Conservation (phyloP, 23 red algal genomes). For the Agarophyton chilense region DNA sequence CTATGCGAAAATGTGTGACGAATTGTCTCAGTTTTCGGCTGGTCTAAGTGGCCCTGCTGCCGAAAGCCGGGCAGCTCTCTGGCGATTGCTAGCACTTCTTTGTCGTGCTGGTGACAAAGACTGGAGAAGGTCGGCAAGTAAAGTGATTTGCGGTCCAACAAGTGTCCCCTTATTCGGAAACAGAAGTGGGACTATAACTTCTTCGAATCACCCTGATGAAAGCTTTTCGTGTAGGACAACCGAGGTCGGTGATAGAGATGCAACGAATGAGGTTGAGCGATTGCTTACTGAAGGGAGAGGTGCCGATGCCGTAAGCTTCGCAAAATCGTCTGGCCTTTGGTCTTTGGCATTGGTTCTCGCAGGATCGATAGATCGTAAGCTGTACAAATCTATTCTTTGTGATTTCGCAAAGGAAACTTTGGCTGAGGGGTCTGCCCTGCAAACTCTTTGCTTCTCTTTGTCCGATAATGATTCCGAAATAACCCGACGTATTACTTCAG, state of each 20-base stretch:
- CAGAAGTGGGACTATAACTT: background rate
- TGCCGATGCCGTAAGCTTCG: conserved; percentile 23
- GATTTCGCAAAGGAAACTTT: conserved; percentile 34
- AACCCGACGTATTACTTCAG: conserved; percentile 22
- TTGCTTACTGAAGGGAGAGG: conserved; percentile 38
- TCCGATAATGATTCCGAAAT: conserved; percentile 60
- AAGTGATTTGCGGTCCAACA: conserved; percentile 36
- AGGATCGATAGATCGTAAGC: conserved; percentile 2
- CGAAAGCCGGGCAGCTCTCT: conserved; percentile 45
- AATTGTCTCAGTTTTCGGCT: conserved; percentile 19
- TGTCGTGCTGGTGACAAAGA: conserved; percentile 7
- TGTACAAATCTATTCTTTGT: conserved; percentile 23
- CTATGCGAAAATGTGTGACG: conserved; percentile 56
- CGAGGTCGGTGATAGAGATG: background rate
- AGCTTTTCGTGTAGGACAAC: background rate
- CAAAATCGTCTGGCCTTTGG: conserved; percentile 37
- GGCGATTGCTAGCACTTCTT: conserved; percentile 44
- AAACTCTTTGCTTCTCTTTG: conserved; percentile 55
- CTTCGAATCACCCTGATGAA: background rate
- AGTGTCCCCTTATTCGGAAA: conserved; percentile 36
- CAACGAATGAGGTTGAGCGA: conserved; percentile 39
- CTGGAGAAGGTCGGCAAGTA: conserved; percentile 44
- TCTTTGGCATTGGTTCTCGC: conserved; percentile 45
- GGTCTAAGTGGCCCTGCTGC: conserved; percentile 15
- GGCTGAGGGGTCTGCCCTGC: conserved; percentile 44